Conservation (phyloP, 2,329 filamentous ascomycete species). For the Xylariales sp. region DNA sequence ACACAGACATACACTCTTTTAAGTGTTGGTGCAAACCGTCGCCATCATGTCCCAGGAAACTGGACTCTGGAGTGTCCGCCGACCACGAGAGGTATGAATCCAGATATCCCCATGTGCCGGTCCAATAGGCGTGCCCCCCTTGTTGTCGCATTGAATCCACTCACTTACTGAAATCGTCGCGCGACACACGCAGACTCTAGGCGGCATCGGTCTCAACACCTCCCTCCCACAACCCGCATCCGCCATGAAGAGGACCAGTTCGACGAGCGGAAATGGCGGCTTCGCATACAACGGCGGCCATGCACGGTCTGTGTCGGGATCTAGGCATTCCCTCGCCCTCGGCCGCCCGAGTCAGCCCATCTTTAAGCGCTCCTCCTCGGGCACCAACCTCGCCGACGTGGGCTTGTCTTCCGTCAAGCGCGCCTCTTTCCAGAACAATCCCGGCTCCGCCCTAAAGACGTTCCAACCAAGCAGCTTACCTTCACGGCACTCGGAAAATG, state of each 20-base stretch:
- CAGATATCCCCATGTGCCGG: slow-evolving; percentile 28
- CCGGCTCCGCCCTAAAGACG: slow-evolving; percentile 73
- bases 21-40: slow-evolving; percentile 12
- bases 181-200: slow-evolving; percentile 75
- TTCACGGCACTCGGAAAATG: slow-evolving; percentile 62
- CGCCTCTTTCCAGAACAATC: slow-evolving; percentile 77
- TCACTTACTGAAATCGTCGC: slow-evolving; percentile 33
- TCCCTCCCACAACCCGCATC: slow-evolving; percentile 91
- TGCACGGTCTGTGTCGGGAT: slow-evolving; percentile 83
- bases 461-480: slow-evolving; percentile 68
- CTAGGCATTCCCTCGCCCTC: slow-evolving; percentile 86
- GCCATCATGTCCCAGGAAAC: slow-evolving; percentile 84
- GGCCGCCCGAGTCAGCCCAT: slow-evolving; percentile 86
- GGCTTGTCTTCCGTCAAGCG: slow-evolving; percentile 87
- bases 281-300: slow-evolving; percentile 76
- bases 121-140: slow-evolving; percentile 31
- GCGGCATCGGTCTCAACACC: slow-evolving; percentile 83
- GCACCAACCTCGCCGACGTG: slow-evolving; percentile 80
- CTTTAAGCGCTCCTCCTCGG: slow-evolving; percentile 87
- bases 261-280: slow-evolving; percentile 74
- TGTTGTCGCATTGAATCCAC: slow-evolving; percentile 34
- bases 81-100: slow-evolving; percentile 83
- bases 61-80: slow-evolving; percentile 90
- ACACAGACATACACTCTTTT: neutral
- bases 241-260: slow-evolving; percentile 92